phyloP scores from a whole-genome alignment of 2,329 filamentous ascomycete genomes.

The Claviceps sp. region DNA sequence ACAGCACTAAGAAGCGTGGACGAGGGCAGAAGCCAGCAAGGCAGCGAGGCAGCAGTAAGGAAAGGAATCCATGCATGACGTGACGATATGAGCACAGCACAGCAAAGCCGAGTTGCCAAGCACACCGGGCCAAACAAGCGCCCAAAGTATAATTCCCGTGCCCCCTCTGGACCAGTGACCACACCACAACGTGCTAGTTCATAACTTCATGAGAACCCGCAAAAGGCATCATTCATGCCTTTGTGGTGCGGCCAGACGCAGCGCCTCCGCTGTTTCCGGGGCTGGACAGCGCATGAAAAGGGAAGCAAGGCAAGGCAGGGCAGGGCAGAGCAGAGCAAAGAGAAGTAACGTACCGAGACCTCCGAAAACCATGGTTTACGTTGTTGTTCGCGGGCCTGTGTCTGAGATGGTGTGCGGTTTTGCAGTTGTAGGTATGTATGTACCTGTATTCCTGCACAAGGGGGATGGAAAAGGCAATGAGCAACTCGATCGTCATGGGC shows the following conservation, averaged over 20 bases:
- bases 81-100: neutral
- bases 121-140: neutral
- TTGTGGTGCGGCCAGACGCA: neutral
- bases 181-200: neutral
- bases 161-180: too few relatives aligned
- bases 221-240: neutral
- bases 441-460: neutral
- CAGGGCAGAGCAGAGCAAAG: neutral
- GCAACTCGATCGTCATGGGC: too few relatives aligned
- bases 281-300: neutral
- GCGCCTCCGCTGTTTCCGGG: too few relatives aligned
- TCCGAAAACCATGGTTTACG: constrained; percentile 2
- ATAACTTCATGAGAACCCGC: neutral
- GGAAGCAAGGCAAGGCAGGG: too few relatives aligned
- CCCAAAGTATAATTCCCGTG: neutral
- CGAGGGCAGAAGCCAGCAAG: neutral
- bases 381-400: neutral
- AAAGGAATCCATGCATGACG: neutral
- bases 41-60: neutral
- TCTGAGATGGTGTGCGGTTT: too few relatives aligned
- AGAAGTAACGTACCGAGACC: constrained; percentile 1
- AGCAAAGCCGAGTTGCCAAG: neutral
- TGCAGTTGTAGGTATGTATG: too few relatives aligned
- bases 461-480: neutral
- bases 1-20: too few relatives aligned